phyloP scores from a whole-genome alignment of 2,329 filamentous ascomycete species.

The Aspergillus alliaceus region DNA sequence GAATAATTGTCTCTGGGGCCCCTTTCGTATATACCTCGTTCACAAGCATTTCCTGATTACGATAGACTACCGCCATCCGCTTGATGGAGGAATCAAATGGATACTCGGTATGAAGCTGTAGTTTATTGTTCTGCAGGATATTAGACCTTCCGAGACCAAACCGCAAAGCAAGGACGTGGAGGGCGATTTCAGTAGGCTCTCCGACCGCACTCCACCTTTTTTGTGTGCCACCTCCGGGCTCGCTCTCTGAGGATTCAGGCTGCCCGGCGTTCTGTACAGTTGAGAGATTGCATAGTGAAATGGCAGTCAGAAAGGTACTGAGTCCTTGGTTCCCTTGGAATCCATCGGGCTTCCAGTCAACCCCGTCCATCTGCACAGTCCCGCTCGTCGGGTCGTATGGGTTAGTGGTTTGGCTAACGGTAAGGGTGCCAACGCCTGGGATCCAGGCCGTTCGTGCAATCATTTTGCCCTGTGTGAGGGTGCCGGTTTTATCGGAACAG shows the following conservation, averaged over 20 bases:
- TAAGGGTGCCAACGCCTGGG: constrained; percentile 53
- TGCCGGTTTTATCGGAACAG: constrained; percentile 60
- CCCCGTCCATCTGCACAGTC: constrained; percentile 39
- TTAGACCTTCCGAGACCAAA: constrained; percentile 54
- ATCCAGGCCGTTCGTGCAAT: constrained; percentile 61
- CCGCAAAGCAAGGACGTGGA: constrained; percentile 65
- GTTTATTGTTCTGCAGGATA: constrained; percentile 33
- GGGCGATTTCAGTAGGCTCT: constrained; percentile 67
- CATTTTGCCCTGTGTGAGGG: constrained; percentile 58
- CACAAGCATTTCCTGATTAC: constrained; percentile 24
- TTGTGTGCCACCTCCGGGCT: constrained; percentile 20
- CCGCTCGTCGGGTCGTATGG: constrained; percentile 58
- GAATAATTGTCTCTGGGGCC: constrained; percentile 60
- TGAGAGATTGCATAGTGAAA: constrained; percentile 58
- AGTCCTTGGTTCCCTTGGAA: constrained; percentile 38
- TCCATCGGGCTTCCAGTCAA: constrained; percentile 29
- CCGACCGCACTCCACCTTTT: constrained; percentile 57
- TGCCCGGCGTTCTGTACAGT: constrained; percentile 45
- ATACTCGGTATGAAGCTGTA: constrained; percentile 53
- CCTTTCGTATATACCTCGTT: constrained; percentile 59
- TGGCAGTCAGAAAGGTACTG: constrained; percentile 53
- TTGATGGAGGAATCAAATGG: constrained; percentile 67
- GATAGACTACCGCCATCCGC: constrained; percentile 65
- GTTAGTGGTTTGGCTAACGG: constrained; percentile 53
- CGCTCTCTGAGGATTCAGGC: constrained; percentile 4